These are phyloP conservation scores for Xylaria digitata DNA, from an alignment of 2,329 filamentous ascomycete genomes.

Conservation along the genomic window DNA sequence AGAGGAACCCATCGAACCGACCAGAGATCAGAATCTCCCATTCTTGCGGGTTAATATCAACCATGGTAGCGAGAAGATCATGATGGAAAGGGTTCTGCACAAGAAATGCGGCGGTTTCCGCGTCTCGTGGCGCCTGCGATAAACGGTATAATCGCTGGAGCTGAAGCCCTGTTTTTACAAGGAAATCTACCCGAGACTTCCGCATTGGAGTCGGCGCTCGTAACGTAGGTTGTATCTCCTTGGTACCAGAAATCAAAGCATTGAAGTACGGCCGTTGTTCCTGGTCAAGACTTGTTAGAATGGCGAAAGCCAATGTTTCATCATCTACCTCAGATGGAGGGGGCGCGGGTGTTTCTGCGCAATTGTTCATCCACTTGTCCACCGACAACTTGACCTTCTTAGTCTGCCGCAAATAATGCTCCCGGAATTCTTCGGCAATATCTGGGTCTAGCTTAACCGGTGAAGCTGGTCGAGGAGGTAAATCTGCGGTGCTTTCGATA, in stretches of 20 bases:
- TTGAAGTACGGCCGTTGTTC: conserved; percentile 85
- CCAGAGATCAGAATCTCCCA: conserved; percentile 97
- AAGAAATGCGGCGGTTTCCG: conserved; percentile 86
- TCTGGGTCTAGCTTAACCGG: conserved; percentile 87
- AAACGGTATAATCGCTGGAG: conserved; percentile 89
- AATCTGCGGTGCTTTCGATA: conserved; percentile 71
- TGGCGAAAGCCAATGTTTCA: conserved; percentile 92
- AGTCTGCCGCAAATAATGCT: conserved; percentile 90
- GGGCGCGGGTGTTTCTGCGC: conserved; percentile 77
- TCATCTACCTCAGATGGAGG: conserved; percentile 92
- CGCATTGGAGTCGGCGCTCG: conserved; percentile 77
- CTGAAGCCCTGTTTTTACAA: conserved; percentile 79
- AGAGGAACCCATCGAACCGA: conserved; percentile 94
- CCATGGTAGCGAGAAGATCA: conserved; percentile 85
- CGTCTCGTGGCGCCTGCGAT: conserved; percentile 77
- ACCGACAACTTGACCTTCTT: conserved; percentile 93
- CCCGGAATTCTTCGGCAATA: conserved; percentile 90
- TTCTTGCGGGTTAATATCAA: conserved; percentile 89
- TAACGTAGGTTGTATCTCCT: conserved; percentile 65
- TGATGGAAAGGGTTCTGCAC: conserved; percentile 85
- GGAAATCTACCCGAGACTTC: conserved; percentile 75
- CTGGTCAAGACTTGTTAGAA: conserved; percentile 84
- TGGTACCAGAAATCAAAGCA: conserved; percentile 74
- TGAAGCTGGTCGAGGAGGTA: conserved; percentile 67
- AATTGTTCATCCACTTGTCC: conserved; percentile 87